Base-by-base conservation (phyloP, 345 rosid genomes). In the Eucalyptus decipiens region DNA sequence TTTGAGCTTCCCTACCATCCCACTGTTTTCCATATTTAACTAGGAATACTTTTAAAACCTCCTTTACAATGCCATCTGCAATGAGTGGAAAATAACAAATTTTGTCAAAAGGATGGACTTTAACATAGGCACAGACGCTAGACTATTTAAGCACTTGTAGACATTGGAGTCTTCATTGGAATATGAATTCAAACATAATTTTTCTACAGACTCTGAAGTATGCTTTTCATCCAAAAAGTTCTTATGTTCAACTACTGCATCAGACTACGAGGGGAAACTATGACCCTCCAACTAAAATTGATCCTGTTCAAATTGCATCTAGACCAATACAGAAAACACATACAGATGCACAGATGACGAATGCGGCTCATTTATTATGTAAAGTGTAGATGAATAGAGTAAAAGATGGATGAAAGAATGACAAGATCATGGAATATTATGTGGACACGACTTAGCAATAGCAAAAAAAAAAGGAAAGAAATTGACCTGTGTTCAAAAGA, bases 1-100 rank as follows among this genome's bases (percentile, higher is more conserved):
- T 94, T 51, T 81, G 92, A 40, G 91, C 91, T 93, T 97, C 98
- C 92, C 99, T 97, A 51, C 98, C 99, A 90, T 97, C 99, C 99
- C 99, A 97, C 76, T 95, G 91, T 80, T 97, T 97, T 86, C 99
- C 99, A 91, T 94, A 96, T 91, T 94, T 97, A 67, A 90, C 91
- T 92, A 97, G 87, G 90, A 89, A 91, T 30, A 90, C 92, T 91
- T 93, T 97, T 91, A 97, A 92, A 80, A 97, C 91, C 56, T 96
- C 96, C 72, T 90, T 89, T 32, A 95, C 93, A 40, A 96, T 87
- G 56, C 96, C 96, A 92, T 96, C 97, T 96, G 93, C 89, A 89
- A 90, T 13, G 34, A 58, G 87, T 47, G 86, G 15, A 88, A 62
- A 52, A 60, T 72, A 62, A 81, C 30, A 58, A 52, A 86, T n/a